These are phyloP conservation scores for Boletus reticulatus DNA, from an alignment of 768 basidiomycete species.

Conservation along the genomic window DNA sequence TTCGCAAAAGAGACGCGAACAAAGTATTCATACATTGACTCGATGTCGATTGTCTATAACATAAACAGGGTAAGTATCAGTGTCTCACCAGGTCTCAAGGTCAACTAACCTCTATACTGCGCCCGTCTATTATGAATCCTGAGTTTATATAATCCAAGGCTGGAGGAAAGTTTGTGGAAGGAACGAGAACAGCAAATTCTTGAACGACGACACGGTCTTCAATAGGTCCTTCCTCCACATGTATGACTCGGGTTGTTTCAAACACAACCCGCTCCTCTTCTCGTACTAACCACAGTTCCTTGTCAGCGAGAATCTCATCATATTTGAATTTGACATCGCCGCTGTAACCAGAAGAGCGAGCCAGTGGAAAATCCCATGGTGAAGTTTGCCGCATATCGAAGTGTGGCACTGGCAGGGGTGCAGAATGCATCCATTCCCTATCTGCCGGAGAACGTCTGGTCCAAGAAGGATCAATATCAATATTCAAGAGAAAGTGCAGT, in stretches of 20 bases:
- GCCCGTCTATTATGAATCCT: background rate
- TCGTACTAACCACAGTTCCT: conserved; percentile 11
- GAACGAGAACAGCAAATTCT: conserved; percentile 18
- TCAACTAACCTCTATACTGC: background rate
- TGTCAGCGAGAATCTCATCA: background rate
- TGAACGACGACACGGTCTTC: background rate
- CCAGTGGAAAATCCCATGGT: too few relatives aligned
- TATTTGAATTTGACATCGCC: too few relatives aligned
- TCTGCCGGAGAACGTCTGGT: too few relatives aligned
- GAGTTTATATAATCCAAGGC: background rate
- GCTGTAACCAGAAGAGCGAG: background rate
- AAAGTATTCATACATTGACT: conserved; percentile 22
- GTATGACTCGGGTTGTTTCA: conserved; percentile 1
- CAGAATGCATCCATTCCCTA: too few relatives aligned
- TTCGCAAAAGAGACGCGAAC: conserved; percentile 12
- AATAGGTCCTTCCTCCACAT: background rate
- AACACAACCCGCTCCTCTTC: conserved; percentile 21
- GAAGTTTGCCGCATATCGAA: too few relatives aligned
- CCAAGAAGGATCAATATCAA: too few relatives aligned
- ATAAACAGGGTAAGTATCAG: background rate
- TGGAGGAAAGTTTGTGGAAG: conserved; percentile 21
- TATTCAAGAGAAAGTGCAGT: too few relatives aligned
- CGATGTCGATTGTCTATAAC: background rate
- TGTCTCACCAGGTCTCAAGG: background rate
- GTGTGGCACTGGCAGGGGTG: too few relatives aligned